Percentiles rank a stretch among this genome's conserved stretches.
These are phyloP conservation scores for Anthracocystis setariae DNA, from an alignment of 1,284 basidiomycete species.

Conservation along the genomic window DNA sequence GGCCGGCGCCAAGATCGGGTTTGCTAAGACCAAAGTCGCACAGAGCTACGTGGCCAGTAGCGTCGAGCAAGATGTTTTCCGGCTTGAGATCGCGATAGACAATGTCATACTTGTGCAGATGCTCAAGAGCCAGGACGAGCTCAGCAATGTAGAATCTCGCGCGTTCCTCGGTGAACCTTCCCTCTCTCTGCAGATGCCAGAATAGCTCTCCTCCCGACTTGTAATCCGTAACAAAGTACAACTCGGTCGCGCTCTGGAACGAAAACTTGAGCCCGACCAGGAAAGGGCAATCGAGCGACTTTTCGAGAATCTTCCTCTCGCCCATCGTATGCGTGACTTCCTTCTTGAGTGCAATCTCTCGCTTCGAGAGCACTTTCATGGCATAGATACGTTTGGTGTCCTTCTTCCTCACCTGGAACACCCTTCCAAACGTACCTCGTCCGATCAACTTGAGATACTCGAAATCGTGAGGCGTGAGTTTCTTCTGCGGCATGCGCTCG, in stretches of 20 bases:
- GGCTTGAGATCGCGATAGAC: slow-evolving; percentile 98
- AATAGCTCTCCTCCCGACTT: slow-evolving; percentile 97
- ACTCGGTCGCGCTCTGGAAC: slow-evolving; percentile 94
- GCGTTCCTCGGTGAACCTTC: slow-evolving; percentile 91
- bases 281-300: slow-evolving; percentile 93
- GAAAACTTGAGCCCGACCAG: slow-evolving; percentile 97
- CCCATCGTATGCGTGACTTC: slow-evolving; percentile 99
- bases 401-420: slow-evolving; percentile 97
- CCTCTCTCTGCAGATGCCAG: slow-evolving; percentile 96
- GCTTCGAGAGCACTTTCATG: slow-evolving; percentile 99
- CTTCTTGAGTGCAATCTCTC: slow-evolving; percentile 98
- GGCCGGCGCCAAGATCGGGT: slow-evolving; percentile 89
- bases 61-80: slow-evolving; percentile 96
- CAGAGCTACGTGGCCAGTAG: slow-evolving; percentile 95
- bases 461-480: slow-evolving; percentile 76
- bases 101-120: slow-evolving; percentile 96
- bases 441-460: slow-evolving; percentile 99
- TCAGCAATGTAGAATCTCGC: slow-evolving; percentile 97
- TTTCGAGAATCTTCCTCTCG: slow-evolving; percentile 97
- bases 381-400: slow-evolving; percentile 99
- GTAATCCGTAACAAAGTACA: slow-evolving; percentile 98
- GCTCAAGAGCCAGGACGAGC: slow-evolving; percentile 91
- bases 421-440: slow-evolving; percentile 93
- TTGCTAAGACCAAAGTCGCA: slow-evolving; percentile 99
- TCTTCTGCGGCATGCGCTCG: slow-evolving; percentile 71